phyloP scores from a whole-genome alignment of 1,139 yeast genomes.

The Candida tetrigidarum region DNA sequence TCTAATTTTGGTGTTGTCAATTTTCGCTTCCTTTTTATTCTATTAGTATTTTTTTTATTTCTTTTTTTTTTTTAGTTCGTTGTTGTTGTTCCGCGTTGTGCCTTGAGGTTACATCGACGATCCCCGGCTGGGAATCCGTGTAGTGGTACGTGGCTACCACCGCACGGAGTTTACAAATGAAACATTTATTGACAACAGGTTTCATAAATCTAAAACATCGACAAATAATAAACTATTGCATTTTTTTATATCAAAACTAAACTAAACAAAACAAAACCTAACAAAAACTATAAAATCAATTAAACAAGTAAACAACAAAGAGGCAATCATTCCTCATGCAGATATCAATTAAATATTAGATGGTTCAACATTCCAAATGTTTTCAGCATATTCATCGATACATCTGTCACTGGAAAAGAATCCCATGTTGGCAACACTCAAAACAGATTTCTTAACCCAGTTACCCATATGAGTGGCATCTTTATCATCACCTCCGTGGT shows the following conservation, averaged over 20 bases:
- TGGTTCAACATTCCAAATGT: slow-evolving; percentile 92
- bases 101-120: too few relatives aligned
- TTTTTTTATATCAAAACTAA: background rate
- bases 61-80: background rate
- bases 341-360: slow-evolving; percentile 17
- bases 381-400: slow-evolving; percentile 90
- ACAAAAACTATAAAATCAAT: background rate
- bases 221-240: too few relatives aligned
- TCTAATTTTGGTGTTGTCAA: too few relatives aligned
- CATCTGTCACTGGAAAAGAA: slow-evolving; percentile 92
- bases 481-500: slow-evolving; percentile 43
- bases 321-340: background rate
- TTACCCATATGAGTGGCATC: slow-evolving; percentile 59
- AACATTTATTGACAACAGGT: too few relatives aligned
- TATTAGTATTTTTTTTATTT: background rate
- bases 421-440: slow-evolving; percentile 91
- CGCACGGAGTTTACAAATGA: too few relatives aligned
- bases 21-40: too few relatives aligned
- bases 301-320: background rate
- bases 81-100: too few relatives aligned
- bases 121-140: too few relatives aligned
- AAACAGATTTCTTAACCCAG: slow-evolving; percentile 79
- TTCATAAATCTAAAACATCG: too few relatives aligned
- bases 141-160: background rate
- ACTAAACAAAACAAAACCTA: background rate